Base-by-base conservation (phyloP, 192 early-diverging fungal genomes). In the Linnemannia zychae region DNA sequence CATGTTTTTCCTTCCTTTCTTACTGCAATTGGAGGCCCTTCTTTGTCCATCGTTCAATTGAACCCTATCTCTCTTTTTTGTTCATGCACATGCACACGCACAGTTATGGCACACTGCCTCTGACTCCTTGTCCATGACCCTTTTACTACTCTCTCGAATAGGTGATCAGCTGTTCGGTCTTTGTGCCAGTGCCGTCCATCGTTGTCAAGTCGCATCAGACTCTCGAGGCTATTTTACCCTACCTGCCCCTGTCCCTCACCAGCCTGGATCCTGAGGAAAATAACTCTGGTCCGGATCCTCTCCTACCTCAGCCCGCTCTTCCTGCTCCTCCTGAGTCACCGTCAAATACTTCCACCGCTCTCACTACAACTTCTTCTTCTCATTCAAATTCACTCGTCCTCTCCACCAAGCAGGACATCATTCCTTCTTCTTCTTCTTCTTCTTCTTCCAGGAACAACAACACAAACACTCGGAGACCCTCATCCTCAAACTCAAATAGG, bases 161-260 rank as follows among this genome's bases (percentile, higher is more conserved):
- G 83, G 24, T 85, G 2, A 65, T 85, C 33, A 85, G 83, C 38
- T 85, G 83, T 40, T 85, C 83, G 9, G 52, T 85, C 37, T 85
- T 85, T 50, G 72, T 85, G 22, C 83, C 83, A 0, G 49, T 85
- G 18, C 83, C 83, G 0, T 66, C 50, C 47, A 79, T 85, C 24
- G 78, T 85, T 7, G 83, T 85, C 33, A 85, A 85, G 63, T 85
- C 83, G 0, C 83, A 85, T 38, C 83, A 79, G 65, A 85, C 83
- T 1, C 74, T 85, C 28, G 83, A 85, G 74, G 72, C 77, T 38
- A 75, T 85, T 65, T 65, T 79, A 11, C 83, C 83, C 2, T 85
- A 76, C 38, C 48, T 85, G 18, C 83, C 83, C 0, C 77, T 85
- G 1, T 85, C 83, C 0, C 44, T 85, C 24, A 85, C 77, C n/a